Evolutionary conservation across 352 stramenopile genomes (phyloP).

Genomic region (Phytophthora ohioensis): DNA sequence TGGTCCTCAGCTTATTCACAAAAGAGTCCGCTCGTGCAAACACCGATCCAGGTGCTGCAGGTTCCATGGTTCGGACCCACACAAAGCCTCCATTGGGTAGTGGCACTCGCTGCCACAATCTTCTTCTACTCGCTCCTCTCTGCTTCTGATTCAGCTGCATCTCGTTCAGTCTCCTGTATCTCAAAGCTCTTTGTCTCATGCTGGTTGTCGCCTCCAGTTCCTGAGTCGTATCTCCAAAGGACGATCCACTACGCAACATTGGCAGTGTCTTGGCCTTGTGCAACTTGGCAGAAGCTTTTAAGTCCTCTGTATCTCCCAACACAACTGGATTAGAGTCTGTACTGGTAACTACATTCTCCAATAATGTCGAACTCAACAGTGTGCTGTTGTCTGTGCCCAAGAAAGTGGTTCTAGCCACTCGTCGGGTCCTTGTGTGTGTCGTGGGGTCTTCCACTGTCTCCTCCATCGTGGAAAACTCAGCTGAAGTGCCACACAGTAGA

Average conservation of each 20-base stretch:
- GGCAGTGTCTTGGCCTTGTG: constrained; percentile 44
- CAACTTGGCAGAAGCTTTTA: constrained; percentile 28
- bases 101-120: constrained; percentile 71
- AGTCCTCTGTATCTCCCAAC: constrained; percentile 9
- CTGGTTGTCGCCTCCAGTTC: constrained; percentile 46
- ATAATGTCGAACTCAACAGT: constrained; percentile 41
- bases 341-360: constrained; percentile 32
- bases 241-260: constrained; percentile 35
- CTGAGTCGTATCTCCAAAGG: constrained; percentile 24
- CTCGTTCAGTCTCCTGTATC: constrained; percentile 70
- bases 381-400: constrained; percentile 41
- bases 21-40: constrained; percentile 55
- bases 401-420: constrained; percentile 39
- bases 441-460: constrained; percentile 41
- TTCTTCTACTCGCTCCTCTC: constrained; percentile 54
- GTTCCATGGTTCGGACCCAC: constrained; percentile 63
- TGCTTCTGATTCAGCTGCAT: constrained; percentile 80
- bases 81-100: constrained; percentile 68
- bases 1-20: constrained; percentile 63
- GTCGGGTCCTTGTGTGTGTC: constrained; percentile 19
- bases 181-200: constrained; percentile 61
- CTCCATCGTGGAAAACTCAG: constrained; percentile 60
- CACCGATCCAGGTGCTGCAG: constrained; percentile 18
- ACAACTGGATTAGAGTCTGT: constrained; percentile 17
- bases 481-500: constrained; percentile 69